Conservation (phyloP, 192 early-diverging fungal species). For the Globomyces pollinis-pini region DNA sequence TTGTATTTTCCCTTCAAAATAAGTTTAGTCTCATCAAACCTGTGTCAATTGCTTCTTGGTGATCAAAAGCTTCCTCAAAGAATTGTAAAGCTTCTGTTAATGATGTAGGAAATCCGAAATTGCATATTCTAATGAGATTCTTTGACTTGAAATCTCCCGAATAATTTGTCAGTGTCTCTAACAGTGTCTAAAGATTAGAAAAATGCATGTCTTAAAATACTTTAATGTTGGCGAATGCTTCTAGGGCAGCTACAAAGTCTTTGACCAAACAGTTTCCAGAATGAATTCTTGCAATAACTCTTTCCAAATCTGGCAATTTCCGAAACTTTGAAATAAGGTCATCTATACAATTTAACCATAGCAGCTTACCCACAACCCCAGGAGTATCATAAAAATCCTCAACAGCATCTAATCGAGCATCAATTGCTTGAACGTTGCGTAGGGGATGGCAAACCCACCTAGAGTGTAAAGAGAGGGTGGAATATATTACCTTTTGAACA, state of each 20-base stretch:
- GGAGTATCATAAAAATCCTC: constrained; percentile 61
- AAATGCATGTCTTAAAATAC: constrained; percentile 10
- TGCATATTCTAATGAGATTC: constrained; percentile 42
- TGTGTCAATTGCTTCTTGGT: constrained; percentile 44
- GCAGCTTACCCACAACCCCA: constrained; percentile 12
- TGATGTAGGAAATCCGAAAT: constrained; percentile 37
- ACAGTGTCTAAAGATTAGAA: no score
- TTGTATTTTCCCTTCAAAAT: constrained; percentile 41
- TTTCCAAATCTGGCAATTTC: constrained; percentile 77
- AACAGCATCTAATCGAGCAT: constrained; percentile 77
- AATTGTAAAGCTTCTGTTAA: constrained; percentile 58
- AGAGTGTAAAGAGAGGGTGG: constrained; percentile 1
- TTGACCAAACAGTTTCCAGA: constrained; percentile 73
- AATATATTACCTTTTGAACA: constrained; percentile 42
- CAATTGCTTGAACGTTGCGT: constrained; percentile 54
- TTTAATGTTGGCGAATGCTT: constrained; percentile 42
- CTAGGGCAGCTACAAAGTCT: constrained; percentile 70
- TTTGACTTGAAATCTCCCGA: constrained; percentile 44
- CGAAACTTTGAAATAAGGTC: constrained; percentile 20
- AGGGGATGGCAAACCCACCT: constrained; percentile 92
- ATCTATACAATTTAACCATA: constrained; percentile 9
- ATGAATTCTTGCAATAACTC: constrained; percentile 84
- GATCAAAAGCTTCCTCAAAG: constrained; percentile 71
- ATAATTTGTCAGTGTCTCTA: constrained; percentile 10
- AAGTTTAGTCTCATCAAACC: no score